These are phyloP conservation scores for Brassica juncea DNA, from an alignment of 345 rosid species.

Conservation along the genomic window DNA sequence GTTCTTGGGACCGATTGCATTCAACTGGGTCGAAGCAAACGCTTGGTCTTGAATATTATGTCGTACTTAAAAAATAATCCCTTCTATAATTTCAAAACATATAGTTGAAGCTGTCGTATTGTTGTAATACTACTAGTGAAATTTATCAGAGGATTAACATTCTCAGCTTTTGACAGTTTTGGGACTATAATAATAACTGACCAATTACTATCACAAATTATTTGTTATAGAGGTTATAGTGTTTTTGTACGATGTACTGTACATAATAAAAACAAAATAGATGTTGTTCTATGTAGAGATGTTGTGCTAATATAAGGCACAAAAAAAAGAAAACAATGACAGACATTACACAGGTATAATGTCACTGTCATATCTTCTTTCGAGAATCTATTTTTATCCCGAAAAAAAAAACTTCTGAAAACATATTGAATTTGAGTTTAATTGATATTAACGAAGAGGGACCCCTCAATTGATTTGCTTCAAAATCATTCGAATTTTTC, in stretches of 20 bases:
- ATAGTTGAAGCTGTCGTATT: background rate
- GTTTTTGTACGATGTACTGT: background rate
- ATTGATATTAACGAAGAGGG: background rate
- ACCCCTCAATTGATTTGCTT: background rate
- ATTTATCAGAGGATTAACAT: background rate
- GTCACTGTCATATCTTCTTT: background rate
- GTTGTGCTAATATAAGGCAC: background rate
- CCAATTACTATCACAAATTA: background rate
- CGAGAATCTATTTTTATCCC: background rate
- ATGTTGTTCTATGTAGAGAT: background rate
- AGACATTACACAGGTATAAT: background rate
- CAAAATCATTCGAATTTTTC: background rate
- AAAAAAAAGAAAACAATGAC: background rate
- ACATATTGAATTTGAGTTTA: background rate
- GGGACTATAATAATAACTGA: background rate
- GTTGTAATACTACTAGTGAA: background rate
- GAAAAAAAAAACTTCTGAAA: background rate
- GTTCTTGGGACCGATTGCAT: slow-evolving; percentile 82
- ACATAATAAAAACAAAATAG: background rate
- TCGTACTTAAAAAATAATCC: background rate
- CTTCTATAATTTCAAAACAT: background rate
- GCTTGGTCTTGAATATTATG: slow-evolving; percentile 59
- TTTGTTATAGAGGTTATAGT: background rate
- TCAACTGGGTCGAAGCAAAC: slow-evolving; percentile 85
- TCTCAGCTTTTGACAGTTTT: background rate